phyloP scores from a whole-genome alignment of 78 protist species.

The Emiliania huxleyi region DNA sequence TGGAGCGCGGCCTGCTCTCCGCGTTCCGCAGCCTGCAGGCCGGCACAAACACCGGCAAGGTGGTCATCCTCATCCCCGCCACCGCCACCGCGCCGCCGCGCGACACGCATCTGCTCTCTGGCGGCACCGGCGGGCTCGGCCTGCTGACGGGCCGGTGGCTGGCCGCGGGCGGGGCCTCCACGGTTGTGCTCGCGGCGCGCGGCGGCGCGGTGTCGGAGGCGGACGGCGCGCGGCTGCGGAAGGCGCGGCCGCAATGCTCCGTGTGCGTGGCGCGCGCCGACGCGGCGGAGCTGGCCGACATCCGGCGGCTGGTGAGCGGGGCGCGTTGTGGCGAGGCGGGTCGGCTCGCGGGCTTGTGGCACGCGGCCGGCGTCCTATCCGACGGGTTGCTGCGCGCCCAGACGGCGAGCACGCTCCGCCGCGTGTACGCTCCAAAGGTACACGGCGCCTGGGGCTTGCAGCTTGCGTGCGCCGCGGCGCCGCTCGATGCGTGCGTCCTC shows the following conservation, averaged over 20 bases:
- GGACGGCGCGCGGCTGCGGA: neutral
- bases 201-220: neutral
- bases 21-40: constrained; percentile 26
- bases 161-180: neutral
- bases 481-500: neutral
- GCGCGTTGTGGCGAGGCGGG: neutral
- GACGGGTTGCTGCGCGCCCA: neutral
- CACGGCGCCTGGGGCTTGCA: neutral
- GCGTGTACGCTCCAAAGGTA: constrained; percentile 11
- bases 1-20: neutral
- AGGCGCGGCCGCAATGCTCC: neutral
- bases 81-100: neutral
- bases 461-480: neutral
- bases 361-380: neutral
- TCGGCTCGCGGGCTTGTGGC: neutral
- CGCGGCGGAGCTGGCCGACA: neutral
- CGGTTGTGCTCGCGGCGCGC: neutral
- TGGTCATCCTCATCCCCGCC: neutral
- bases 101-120: neutral
- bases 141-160: constrained; percentile 10
- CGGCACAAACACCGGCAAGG: constrained; percentile 18
- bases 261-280: neutral
- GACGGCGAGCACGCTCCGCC: neutral
- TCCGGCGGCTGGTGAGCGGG: neutral
- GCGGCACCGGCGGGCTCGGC: constrained; percentile 44